These are phyloP conservation scores for Tuber brumale DNA, from an alignment of 495 filamentous ascomycete species.

Conservation along the genomic window DNA sequence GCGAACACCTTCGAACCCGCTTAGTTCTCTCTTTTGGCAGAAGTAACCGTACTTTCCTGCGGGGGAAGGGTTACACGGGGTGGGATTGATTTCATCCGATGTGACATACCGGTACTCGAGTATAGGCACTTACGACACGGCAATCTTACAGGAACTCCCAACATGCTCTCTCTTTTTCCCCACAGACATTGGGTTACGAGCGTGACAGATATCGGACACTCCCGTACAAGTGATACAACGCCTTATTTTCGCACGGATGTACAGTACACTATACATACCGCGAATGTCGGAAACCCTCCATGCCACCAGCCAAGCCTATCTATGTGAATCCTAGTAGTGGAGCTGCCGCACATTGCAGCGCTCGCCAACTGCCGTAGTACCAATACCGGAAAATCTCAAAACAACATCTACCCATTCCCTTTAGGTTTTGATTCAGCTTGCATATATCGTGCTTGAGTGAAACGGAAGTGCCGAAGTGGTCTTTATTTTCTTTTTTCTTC, in stretches of 20 bases:
- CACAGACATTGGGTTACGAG: neutral
- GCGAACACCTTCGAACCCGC: neutral
- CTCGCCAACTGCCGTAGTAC: neutral
- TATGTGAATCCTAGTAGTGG: neutral
- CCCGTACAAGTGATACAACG: neutral
- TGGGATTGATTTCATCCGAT: neutral
- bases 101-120: neutral
- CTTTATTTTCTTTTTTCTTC: neutral
- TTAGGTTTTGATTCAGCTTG: neutral
- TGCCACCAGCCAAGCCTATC: neutral
- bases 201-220: neutral
- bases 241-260: neutral
- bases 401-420: neutral
- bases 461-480: neutral
- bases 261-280: neutral
- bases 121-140: neutral
- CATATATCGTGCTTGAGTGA: neutral
- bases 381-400: neutral
- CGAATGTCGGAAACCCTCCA: neutral
- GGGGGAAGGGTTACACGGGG: neutral
- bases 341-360: neutral
- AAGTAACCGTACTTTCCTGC: neutral
- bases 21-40: neutral
- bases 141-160: neutral
- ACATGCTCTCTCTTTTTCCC: neutral